Evolutionary conservation across 306 rosid genomes (phyloP).

Genomic region (Vicia faba): DNA sequence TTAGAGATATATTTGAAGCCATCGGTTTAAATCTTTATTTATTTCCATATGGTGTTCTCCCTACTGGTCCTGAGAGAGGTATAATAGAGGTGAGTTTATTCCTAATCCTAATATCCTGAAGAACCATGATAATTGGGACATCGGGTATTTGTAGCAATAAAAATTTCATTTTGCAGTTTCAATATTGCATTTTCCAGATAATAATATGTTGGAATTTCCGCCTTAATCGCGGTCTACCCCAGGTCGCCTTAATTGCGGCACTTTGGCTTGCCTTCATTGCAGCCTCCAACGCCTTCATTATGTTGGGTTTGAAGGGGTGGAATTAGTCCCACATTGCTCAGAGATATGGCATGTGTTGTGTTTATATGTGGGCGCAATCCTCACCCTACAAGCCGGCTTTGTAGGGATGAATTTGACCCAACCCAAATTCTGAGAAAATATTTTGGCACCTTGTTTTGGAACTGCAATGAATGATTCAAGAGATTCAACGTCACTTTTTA

Average conservation of each 20-base stretch:
- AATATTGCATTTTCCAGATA: slow-evolving; percentile 1
- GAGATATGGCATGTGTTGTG: too few species aligned
- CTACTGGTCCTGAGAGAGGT: slow-evolving; percentile 96
- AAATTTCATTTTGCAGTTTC: background rate
- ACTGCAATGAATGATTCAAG: slow-evolving; percentile 13
- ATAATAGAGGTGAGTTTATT: slow-evolving; percentile 82
- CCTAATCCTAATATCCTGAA: slow-evolving; percentile 29
- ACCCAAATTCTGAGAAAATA: too few species aligned
- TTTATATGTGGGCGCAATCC: background rate
- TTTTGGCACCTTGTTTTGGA: slow-evolving; percentile 6
- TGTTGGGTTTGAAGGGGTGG: too few species aligned
- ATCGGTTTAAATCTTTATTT: slow-evolving; percentile 88
- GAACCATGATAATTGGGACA: slow-evolving; percentile 23
- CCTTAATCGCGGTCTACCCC: too few species aligned
- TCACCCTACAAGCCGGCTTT: too few species aligned
- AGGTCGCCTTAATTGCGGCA: too few species aligned
- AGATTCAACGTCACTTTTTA: background rate
- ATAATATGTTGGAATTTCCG: background rate
- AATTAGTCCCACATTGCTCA: too few species aligned
- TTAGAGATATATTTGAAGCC: slow-evolving; percentile 92
- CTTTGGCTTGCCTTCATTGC: too few species aligned
- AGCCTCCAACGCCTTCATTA: too few species aligned
- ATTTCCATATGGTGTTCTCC: slow-evolving; percentile 95
- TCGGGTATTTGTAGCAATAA: slow-evolving; percentile 5
- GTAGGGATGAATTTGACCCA: too few species aligned